Evolutionary conservation across 2,329 filamentous ascomycete species (phyloP).

Genomic region (Cucurbitaria berberidis): DNA sequence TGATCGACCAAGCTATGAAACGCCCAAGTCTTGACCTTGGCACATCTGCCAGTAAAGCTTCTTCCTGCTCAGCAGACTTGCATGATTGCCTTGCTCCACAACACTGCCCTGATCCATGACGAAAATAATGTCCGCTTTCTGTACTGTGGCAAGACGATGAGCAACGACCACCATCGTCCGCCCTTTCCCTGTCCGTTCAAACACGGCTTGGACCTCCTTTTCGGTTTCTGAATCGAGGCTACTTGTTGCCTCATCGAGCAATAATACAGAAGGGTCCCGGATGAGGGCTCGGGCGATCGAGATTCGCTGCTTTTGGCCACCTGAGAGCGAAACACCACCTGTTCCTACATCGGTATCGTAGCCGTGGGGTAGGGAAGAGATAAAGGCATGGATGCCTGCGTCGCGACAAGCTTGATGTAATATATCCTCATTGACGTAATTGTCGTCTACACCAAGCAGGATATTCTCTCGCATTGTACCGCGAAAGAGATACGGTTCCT

Average conservation of each 20-base stretch:
- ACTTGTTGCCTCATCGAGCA: conserved; percentile 66
- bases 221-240: conserved; percentile 71
- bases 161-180: conserved; percentile 53
- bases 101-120: conserved; percentile 49
- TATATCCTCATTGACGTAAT: conserved; percentile 54
- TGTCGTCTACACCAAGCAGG: conserved; percentile 50
- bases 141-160: conserved; percentile 49
- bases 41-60: conserved; percentile 29
- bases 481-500: conserved; percentile 55
- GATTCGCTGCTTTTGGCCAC: conserved; percentile 79
- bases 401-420: conserved; percentile 59
- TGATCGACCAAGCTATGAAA: not conserved
- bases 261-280: conserved; percentile 62
- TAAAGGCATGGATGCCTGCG: conserved; percentile 40
- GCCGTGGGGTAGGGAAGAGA: conserved; percentile 36
- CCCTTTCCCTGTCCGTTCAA: conserved; percentile 60
- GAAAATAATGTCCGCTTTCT: conserved; percentile 49
- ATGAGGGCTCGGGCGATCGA: conserved; percentile 74
- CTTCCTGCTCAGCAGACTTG: conserved; percentile 14
- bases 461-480: conserved; percentile 58
- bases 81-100: conserved; percentile 44
- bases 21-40: conserved; percentile 11
- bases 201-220: conserved; percentile 69
- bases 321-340: conserved; percentile 67
- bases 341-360: conserved; percentile 36